Evolutionary conservation across 140 eudicot genomes (phyloP).

Genomic region (Ambrosia hybrid): DNA sequence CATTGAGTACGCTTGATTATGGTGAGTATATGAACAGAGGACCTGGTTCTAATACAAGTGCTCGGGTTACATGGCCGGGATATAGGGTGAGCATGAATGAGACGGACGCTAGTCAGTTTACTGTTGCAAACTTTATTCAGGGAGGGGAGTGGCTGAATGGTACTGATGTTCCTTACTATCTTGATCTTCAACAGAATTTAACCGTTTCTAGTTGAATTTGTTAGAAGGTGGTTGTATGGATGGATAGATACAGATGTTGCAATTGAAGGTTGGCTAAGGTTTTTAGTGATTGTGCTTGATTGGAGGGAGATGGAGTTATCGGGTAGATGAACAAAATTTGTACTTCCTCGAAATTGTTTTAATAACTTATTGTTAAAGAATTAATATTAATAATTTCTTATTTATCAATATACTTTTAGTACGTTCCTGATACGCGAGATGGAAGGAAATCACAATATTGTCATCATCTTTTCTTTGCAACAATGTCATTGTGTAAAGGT

Average conservation of each 20-base stretch:
- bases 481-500: no score
- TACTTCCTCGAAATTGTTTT: neutral
- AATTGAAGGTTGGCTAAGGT: neutral
- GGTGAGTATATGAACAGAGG: constrained; percentile 58
- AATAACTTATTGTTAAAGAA: neutral
- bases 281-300: neutral
- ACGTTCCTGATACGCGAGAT: no score
- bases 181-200: constrained; percentile 29
- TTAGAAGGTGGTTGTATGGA: neutral
- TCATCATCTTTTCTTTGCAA: neutral
- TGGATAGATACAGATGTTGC: neutral
- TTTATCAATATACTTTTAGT: neutral
- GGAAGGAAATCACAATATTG: no score
- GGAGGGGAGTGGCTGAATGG: constrained; percentile 65
- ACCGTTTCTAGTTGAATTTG: neutral
- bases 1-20: constrained; percentile 41
- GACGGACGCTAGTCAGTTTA: constrained; percentile 44
- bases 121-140: constrained; percentile 68
- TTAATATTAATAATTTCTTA: neutral
- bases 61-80: constrained; percentile 58
- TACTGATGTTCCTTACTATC: constrained; percentile 48
- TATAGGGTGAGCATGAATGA: constrained; percentile 20
- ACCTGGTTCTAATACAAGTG: constrained; percentile 44
- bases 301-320: neutral
- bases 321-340: neutral